Conservation (phyloP, 2,329 filamentous ascomycete species). For the Exophiala sp. region DNA sequence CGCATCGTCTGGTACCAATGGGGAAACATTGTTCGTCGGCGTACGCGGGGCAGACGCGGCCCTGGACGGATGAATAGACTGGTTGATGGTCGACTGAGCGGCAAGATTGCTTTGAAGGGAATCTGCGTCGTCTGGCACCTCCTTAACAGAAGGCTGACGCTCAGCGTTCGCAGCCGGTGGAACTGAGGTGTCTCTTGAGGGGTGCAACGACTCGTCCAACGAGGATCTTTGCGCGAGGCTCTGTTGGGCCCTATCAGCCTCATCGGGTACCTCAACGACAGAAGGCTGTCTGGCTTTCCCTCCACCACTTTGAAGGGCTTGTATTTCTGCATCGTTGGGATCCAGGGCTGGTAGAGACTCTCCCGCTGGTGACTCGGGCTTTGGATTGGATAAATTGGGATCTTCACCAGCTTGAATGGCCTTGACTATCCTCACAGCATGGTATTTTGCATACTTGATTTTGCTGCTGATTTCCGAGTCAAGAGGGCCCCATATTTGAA, state of each 20-base stretch:
- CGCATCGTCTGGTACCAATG: slow-evolving; percentile 24
- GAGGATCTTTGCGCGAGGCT: slow-evolving; percentile 44
- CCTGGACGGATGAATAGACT: slow-evolving; percentile 45
- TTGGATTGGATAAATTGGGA: slow-evolving; percentile 85
- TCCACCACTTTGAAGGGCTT: slow-evolving; percentile 45
- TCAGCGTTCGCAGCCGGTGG: slow-evolving; percentile 29
- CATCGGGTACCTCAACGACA: slow-evolving; percentile 57
- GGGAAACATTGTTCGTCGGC: slow-evolving; percentile 24
- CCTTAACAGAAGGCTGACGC: slow-evolving; percentile 53
- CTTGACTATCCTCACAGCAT: slow-evolving; percentile 82
- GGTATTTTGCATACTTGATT: slow-evolving; percentile 95
- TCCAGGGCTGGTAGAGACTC: slow-evolving; percentile 48
- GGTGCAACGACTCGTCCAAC: slow-evolving; percentile 47
- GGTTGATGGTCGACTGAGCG: slow-evolving; percentile 44
- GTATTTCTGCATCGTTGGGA: slow-evolving; percentile 60
- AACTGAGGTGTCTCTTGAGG: slow-evolving; percentile 41
- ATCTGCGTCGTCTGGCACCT: slow-evolving; percentile 53
- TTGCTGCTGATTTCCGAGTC: slow-evolving; percentile 74
- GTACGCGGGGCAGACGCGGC: slow-evolving; percentile 11
- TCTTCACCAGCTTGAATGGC: slow-evolving; percentile 86
- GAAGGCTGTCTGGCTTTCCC: slow-evolving; percentile 47
- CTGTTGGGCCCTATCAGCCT: slow-evolving; percentile 45
- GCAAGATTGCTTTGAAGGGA: slow-evolving; percentile 43
- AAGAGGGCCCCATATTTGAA: slow-evolving; percentile 72
- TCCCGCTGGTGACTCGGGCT: slow-evolving; percentile 48